Base-by-base conservation (phyloP, 1,284 basidiomycete genomes). In the Golubevia sp. region DNA sequence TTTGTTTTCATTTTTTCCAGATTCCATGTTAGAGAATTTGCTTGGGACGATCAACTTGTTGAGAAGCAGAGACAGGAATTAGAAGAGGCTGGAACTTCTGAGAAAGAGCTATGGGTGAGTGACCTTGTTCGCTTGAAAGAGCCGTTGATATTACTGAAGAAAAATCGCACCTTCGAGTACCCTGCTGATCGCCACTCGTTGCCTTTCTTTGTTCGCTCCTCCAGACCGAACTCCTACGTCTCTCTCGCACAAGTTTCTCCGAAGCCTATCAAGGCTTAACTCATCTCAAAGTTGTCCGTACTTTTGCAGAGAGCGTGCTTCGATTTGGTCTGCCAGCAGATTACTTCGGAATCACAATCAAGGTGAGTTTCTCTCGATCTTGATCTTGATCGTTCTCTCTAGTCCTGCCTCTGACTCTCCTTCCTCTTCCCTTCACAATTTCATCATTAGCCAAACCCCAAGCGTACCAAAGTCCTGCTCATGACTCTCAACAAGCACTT, bases 61-160 rank as follows among this genome's bases (percentile, higher is more conserved):
- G 87, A 87, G 68, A 93, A 91, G 84, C 92, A 96, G 81, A 87
- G 88, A 70, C 88, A 92, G 80, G 95, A 98, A 64, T 86, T 97
- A 11, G 89, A 90, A 27, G 87, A 88, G 34, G 90, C 95, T 1
- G 91, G 91, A 70, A 88, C 88, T 6, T 92, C 94, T 53, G 97
- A 99, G 87, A 96, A 94, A 86, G 95, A 99, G 82, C 90, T 98
- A 59, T 99, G 97, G 97, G 94, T 95, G 76, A 71, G 89, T 64
- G 18, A 2, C 15, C 27, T 18, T 11, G 26, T 18, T 11, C 20
- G 13, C 1, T 26, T 26, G 55, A 11, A 13, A 30, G 11, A 13
- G 11, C 11, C 18, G n/a, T n/a, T n/a, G n/a, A n/a, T n/a, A n/a
- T n/a, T n/a, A n/a, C n/a, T n/a, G n/a, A n/a, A n/a, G 48, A 23